A percentile compares a stretch with the other conserved stretches of the same genome.
Evolutionary conservation across 768 basidiomycete species (phyloP).

Genomic region (Calocybe cyanea): DNA sequence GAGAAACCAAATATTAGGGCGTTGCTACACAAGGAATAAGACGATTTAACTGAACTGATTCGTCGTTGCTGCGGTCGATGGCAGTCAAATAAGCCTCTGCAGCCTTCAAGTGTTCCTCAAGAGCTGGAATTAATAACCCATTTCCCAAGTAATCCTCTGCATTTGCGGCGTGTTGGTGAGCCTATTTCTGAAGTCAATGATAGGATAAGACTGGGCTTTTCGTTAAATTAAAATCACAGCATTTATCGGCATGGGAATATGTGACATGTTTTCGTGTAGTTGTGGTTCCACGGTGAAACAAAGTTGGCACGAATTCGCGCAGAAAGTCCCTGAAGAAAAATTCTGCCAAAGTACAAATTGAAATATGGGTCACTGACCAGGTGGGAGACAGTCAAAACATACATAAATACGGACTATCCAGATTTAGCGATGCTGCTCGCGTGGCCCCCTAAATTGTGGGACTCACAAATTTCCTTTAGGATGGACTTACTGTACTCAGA

Average conservation of each 20-base stretch:
- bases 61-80: slow-evolving; percentile 68
- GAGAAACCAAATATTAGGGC: slow-evolving; percentile 2
- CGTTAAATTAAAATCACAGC: slow-evolving; percentile 32
- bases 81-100: slow-evolving; percentile 73
- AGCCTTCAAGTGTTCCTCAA: slow-evolving; percentile 72
- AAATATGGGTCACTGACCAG: too few relatives aligned
- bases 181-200: slow-evolving; percentile 37
- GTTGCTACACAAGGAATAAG: slow-evolving; percentile 1
- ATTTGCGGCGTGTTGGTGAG: slow-evolving; percentile 78
- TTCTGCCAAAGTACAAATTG: too few relatives aligned
- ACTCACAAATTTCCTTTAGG: too few relatives aligned
- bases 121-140: slow-evolving; percentile 68
- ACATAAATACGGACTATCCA: too few relatives aligned
- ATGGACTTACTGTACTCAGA: too few relatives aligned
- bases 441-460: too few relatives aligned
- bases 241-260: slow-evolving; percentile 48
- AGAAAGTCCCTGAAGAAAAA: too few relatives aligned
- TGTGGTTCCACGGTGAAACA: not conserved
- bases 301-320: too few relatives aligned
- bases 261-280: too few relatives aligned
- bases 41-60: slow-evolving; percentile 48
- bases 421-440: too few relatives aligned
- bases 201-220: not conserved
- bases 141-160: slow-evolving; percentile 68
- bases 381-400: too few relatives aligned